A percentile compares a stretch with the other conserved stretches of the same genome.
Evolutionary conservation across 345 rosid genomes (phyloP).

Genomic region (Syzygium aromaticum): DNA sequence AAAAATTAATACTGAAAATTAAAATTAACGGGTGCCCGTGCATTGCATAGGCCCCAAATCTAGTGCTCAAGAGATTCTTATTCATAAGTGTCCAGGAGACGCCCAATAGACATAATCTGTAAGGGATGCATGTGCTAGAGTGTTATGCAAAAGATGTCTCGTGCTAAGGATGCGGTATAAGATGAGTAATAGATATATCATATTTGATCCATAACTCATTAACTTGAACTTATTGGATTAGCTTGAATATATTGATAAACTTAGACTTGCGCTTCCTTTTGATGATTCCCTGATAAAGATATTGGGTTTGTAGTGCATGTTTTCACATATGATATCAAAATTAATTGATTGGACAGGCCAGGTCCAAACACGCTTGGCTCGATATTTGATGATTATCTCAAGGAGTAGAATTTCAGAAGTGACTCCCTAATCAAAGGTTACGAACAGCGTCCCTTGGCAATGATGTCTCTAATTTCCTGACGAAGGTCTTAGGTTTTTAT

Average conservation of each 20-base stretch:
- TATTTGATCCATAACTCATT: not conserved
- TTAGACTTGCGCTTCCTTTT: not conserved
- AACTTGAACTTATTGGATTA: not conserved
- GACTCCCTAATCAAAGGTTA: not conserved
- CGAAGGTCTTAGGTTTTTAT: not conserved
- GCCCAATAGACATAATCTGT: not conserved
- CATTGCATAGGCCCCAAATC: not conserved
- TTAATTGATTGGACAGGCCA: not conserved
- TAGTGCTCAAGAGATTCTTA: not conserved
- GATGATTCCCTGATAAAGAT: not conserved
- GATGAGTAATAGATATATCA: not conserved
- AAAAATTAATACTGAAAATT: not conserved
- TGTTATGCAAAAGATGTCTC: not conserved
- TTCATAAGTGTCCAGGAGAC: not conserved
- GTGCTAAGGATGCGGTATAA: not conserved
- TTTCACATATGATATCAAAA: not conserved
- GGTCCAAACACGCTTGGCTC: not conserved
- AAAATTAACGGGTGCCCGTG: not conserved
- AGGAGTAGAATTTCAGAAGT: not conserved
- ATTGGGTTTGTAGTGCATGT: not conserved
- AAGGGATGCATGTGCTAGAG: accelerated
- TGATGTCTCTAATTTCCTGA: accelerated
- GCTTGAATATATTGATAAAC: accelerated
- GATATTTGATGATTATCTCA: not conserved
- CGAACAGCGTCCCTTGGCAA: accelerated